Evolutionary conservation across 805 yeast genomes (phyloP).

Genomic region (Wickerhamomyces xylosicus): DNA sequence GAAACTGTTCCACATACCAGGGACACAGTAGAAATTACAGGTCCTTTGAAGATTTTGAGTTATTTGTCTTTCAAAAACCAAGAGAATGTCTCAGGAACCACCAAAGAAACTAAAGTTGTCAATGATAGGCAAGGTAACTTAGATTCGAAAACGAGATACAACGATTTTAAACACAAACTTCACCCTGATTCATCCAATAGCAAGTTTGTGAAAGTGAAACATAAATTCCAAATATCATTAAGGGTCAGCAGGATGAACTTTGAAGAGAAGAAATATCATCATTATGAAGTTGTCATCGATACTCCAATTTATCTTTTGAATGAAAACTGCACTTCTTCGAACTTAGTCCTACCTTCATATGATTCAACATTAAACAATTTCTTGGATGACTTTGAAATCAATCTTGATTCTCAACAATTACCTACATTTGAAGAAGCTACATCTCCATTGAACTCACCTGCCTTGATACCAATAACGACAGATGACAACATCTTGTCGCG

Average conservation of each 20-base stretch:
- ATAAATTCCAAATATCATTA: constrained; percentile 60
- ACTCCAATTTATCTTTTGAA: constrained; percentile 57
- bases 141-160: constrained; percentile 6
- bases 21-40: constrained; percentile 12
- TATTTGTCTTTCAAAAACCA: constrained; percentile 11
- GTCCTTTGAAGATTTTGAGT: constrained; percentile 10
- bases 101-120: constrained; percentile 4
- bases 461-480: neutral
- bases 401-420: constrained; percentile 21
- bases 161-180: constrained; percentile 12
- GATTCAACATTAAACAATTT: neutral
- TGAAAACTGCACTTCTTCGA: constrained; percentile 26
- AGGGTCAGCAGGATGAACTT: constrained; percentile 51
- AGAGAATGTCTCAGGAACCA: constrained; percentile 5
- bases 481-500: neutral
- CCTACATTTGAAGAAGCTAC: constrained; percentile 64
- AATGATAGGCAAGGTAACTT: constrained; percentile 8
- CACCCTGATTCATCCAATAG: constrained; percentile 50
- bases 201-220: constrained; percentile 51
- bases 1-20: constrained; percentile 19
- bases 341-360: constrained; percentile 29
- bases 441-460: constrained; percentile 28
- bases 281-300: constrained; percentile 73
- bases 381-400: neutral
- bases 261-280: constrained; percentile 40